A percentile compares a stretch with the other conserved stretches of the same genome.
Conservation (phyloP, 768 basidiomycete species). For the Chalciporus pseudorubinellus region DNA sequence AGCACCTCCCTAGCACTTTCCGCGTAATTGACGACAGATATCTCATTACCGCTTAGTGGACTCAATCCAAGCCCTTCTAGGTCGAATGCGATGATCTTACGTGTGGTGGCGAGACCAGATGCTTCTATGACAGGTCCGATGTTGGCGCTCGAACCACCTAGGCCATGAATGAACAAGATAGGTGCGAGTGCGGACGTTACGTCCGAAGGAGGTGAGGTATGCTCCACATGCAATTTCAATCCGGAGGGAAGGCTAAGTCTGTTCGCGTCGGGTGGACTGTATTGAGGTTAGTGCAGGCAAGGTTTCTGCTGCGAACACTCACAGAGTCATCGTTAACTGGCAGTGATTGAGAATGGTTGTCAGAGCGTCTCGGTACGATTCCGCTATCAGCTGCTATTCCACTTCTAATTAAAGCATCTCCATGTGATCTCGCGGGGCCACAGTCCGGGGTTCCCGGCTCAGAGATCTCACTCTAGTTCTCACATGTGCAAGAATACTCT, state of each 20-base stretch:
- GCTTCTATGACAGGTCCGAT: slow-evolving; percentile 10
- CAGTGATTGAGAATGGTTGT: not conserved
- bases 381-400: no score
- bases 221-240: slow-evolving; percentile 1
- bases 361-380: not conserved
- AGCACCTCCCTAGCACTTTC: slow-evolving; percentile 11
- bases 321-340: slow-evolving; percentile 1
- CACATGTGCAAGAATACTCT: not conserved
- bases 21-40: slow-evolving; percentile 11
- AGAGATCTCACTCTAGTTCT: not conserved
- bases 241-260: slow-evolving; percentile 7
- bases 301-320: not conserved
- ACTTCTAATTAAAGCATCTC: no score
- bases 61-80: slow-evolving; percentile 7
- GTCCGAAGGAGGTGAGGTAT: not conserved
- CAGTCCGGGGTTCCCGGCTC: not conserved
- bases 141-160: slow-evolving; percentile 4
- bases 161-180: slow-evolving; percentile 7
- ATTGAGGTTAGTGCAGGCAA: not conserved
- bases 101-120: slow-evolving; percentile 6
- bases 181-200: not conserved
- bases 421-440: not conserved
- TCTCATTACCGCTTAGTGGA: slow-evolving; percentile 14
- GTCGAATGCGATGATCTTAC: slow-evolving; percentile 16
- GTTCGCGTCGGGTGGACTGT: slow-evolving; percentile 4